Evolutionary conservation across 2,329 filamentous ascomycete species (phyloP), one percentile per base, ranked within the genome.

Genomic region (Phyllosticta citrichinensis): DNA sequence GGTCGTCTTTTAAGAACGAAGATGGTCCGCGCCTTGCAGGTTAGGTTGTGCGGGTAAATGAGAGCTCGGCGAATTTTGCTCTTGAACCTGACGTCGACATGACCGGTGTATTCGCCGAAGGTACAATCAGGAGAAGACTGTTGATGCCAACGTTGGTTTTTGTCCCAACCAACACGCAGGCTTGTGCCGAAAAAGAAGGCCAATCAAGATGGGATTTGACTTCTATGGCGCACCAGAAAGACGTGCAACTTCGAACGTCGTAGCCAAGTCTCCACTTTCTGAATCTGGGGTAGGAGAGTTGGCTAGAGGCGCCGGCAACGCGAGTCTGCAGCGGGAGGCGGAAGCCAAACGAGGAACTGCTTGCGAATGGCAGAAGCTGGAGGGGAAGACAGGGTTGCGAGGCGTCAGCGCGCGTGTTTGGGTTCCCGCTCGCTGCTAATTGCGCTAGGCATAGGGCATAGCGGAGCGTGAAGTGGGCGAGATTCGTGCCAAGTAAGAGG

Each of bases 161-260:
- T 5, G 27, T 33, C 50, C 8, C 9, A 33, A 20, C 40, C 24
- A 52, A 52, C 35, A 27, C 17, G 53, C 19, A 20, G 10, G 27
- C 33, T 24, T 50, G 52, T 14, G 57, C 52, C 35, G 58, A 54
- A 27, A 22, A 4, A 8, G 58, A 27, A 30, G 35, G 52, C 40
- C 40, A 47, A 47, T 47, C 40, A n/a, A 47, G 40, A 19, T n/a
- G 40, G 40, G 40, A 47, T 8, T 47, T 47, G 40, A n/a, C 40
- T 47, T 47, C 40, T n/a, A 47, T 60, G 55, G 53, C 52, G 58
- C 56, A 56, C 58, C 58, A 56, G 25, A 25, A 12, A n/a, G 19
- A 14, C 25, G 40, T 20, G 35, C 58, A 60, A 60, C 58, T 60
- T 60, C 58, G 53, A 60, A 60, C 58, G 58, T 60, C 58, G 40